Percentiles rank a stretch among this genome's conserved stretches.
Conservation (phyloP, 495 filamentous ascomycete genomes). For the Ramalina intermedia region DNA sequence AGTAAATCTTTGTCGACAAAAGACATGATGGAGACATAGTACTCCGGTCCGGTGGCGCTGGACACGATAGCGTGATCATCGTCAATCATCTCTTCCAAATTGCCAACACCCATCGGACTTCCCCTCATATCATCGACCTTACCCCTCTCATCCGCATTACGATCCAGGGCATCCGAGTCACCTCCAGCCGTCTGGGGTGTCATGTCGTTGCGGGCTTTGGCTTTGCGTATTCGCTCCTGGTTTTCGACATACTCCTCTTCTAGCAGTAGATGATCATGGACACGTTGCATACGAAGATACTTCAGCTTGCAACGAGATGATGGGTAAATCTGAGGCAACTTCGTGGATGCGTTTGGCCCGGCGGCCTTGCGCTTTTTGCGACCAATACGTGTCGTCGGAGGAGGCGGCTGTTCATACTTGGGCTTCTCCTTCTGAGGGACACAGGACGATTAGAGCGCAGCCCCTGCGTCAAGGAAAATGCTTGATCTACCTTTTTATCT, state of each 20-base stretch:
- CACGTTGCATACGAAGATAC: constrained; percentile 92
- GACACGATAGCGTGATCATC: constrained; percentile 99
- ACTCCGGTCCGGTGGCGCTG: constrained; percentile 92
- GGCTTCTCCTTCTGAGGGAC: constrained; percentile 85
- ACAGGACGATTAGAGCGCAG: constrained; percentile 11
- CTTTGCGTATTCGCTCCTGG: constrained; percentile 84
- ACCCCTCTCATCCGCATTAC: constrained; percentile 88
- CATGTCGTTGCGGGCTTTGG: constrained; percentile 64
- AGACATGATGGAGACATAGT: constrained; percentile 99
- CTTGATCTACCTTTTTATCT: constrained; percentile 70
- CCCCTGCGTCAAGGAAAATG: not conserved
- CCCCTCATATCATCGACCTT: constrained; percentile 98
- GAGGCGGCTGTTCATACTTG: constrained; percentile 96
- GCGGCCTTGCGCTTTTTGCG: constrained; percentile 91
- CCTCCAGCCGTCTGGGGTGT: constrained; percentile 37
- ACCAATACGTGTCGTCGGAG: constrained; percentile 93
- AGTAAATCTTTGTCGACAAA: constrained; percentile 99
- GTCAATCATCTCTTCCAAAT: constrained; percentile 97
- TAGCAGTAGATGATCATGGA: constrained; percentile 91
- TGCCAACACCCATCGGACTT: constrained; percentile 96
- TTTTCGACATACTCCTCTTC: constrained; percentile 99
- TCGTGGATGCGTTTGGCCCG: constrained; percentile 83
- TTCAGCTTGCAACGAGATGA: constrained; percentile 95
- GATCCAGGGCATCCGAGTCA: constrained; percentile 52
- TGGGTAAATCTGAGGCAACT: constrained; percentile 84